Evolutionary conservation across 768 basidiomycete genomes (phyloP).

Genomic region (Mycena latifolia): DNA sequence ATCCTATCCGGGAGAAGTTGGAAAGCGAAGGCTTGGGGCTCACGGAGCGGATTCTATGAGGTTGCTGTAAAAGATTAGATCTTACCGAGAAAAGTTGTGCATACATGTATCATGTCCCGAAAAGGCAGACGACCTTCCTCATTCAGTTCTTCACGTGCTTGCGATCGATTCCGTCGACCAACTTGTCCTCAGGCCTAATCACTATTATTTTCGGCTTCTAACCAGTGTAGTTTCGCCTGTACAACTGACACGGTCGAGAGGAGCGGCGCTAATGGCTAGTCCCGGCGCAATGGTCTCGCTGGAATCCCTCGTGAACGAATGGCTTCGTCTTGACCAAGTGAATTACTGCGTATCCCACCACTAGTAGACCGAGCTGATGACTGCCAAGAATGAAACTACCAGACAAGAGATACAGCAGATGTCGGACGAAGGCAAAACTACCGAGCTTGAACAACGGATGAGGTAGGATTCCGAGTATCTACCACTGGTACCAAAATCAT

Average conservation of each 20-base stretch:
- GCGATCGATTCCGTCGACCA: too few relatives aligned
- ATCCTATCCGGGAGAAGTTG: slow-evolving; percentile 73
- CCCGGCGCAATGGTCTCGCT: slow-evolving; percentile 10
- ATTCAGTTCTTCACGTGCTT: slow-evolving; percentile 1
- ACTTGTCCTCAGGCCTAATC: too few relatives aligned
- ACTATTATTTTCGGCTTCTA: too few relatives aligned
- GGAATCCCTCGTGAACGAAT: slow-evolving; percentile 48
- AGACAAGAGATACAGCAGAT: slow-evolving; percentile 62
- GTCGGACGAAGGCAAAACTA: slow-evolving; percentile 53
- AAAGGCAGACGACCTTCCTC: slow-evolving; percentile 14
- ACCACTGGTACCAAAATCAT: not conserved
- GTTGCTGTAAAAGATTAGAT: not conserved
- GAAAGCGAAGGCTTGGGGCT: slow-evolving; percentile 84
- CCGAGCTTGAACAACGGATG: slow-evolving; percentile 69
- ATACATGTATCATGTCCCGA: too few relatives aligned
- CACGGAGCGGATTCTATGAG: slow-evolving; percentile 74
- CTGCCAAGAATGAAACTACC: slow-evolving; percentile 61
- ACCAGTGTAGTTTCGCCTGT: too few relatives aligned
- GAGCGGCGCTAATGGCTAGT: too few relatives aligned
- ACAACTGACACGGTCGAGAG: too few relatives aligned
- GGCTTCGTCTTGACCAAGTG: slow-evolving; percentile 54
- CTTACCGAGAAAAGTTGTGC: too few relatives aligned
- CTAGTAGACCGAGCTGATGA: slow-evolving; percentile 7
- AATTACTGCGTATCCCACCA: not conserved
- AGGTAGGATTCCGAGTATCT: slow-evolving; percentile 49